These are phyloP conservation scores for Verticillium nonalfalfae DNA, from an alignment of 2,329 filamentous ascomycete genomes.

Conservation along the genomic window DNA sequence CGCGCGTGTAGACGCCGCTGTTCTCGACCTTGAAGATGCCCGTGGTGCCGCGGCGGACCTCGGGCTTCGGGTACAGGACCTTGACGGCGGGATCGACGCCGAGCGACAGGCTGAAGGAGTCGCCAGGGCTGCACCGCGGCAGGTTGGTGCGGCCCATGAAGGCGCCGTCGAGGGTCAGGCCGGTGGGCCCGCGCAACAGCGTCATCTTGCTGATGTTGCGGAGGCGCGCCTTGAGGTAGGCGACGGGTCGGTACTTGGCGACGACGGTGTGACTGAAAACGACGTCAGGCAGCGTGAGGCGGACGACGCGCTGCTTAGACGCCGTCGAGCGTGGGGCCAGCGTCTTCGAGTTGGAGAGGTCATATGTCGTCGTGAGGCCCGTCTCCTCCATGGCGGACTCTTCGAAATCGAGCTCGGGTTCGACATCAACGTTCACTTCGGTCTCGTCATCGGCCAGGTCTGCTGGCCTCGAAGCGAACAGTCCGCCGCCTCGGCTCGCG, in stretches of 20 bases:
- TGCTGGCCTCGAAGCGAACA: neutral
- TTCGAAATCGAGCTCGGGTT: constrained; percentile 33
- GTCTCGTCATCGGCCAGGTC: neutral
- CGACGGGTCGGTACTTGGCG: constrained; percentile 53
- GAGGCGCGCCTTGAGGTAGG: constrained; percentile 53
- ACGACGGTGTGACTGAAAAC: constrained; percentile 51
- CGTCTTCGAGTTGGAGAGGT: constrained; percentile 52
- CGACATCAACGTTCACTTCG: neutral
- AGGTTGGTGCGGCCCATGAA: constrained; percentile 53
- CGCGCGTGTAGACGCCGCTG: constrained; percentile 41
- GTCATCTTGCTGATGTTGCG: constrained; percentile 50
- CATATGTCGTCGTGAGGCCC: constrained; percentile 55
- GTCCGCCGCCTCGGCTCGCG: neutral
- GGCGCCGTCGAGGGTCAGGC: constrained; percentile 56
- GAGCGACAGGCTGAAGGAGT: constrained; percentile 44
- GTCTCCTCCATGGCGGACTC: constrained; percentile 52
- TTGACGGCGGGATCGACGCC: constrained; percentile 54
- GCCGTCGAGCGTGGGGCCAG: constrained; percentile 42
- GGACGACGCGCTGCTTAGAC: constrained; percentile 54
- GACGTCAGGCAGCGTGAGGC: constrained; percentile 43
- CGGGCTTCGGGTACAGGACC: constrained; percentile 50
- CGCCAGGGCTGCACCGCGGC: constrained; percentile 48
- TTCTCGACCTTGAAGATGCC: constrained; percentile 50
- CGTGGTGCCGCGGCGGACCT: constrained; percentile 41
- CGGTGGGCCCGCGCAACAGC: constrained; percentile 46